Evolutionary conservation across 139 green algal species (phyloP).

Genomic region (Helicosporidium sp.): DNA sequence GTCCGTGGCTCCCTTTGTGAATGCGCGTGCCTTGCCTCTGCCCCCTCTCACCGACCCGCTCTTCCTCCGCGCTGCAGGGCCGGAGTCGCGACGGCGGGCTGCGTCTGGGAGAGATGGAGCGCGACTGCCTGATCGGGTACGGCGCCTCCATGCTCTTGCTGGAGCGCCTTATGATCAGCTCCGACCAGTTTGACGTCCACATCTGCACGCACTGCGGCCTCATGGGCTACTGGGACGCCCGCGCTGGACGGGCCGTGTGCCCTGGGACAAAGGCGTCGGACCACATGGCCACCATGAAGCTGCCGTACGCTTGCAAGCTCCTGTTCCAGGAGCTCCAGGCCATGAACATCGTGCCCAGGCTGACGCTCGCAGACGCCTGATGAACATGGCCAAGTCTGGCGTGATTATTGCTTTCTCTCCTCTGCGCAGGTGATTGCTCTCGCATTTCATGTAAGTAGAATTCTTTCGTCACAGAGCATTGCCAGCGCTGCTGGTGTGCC

Average conservation of each 20-base stretch:
- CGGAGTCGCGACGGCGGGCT: slow-evolving; percentile 76
- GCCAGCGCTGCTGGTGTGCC: neutral
- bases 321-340: slow-evolving; percentile 85
- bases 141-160: slow-evolving; percentile 79
- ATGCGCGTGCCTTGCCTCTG: no score
- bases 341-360: slow-evolving; percentile 83
- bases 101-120: slow-evolving; percentile 91
- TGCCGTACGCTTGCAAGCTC: slow-evolving; percentile 94
- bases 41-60: no score
- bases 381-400: neutral
- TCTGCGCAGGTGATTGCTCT: neutral
- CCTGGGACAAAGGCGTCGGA: slow-evolving; percentile 30
- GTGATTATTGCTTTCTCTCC: neutral
- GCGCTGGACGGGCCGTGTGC: slow-evolving; percentile 37
- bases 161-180: slow-evolving; percentile 92
- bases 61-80: no score
- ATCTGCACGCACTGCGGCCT: slow-evolving; percentile 87
- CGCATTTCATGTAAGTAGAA: neutral
- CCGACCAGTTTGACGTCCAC: slow-evolving; percentile 83
- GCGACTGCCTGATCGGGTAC: slow-evolving; percentile 90
- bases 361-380: slow-evolving; percentile 47
- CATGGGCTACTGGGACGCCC: slow-evolving; percentile 73
- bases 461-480: no score
- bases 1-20: no score
- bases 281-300: slow-evolving; percentile 50